These are phyloP conservation scores for Kazachstania sp. DNA, from an alignment of 1,139 yeast species.

Conservation along the genomic window DNA sequence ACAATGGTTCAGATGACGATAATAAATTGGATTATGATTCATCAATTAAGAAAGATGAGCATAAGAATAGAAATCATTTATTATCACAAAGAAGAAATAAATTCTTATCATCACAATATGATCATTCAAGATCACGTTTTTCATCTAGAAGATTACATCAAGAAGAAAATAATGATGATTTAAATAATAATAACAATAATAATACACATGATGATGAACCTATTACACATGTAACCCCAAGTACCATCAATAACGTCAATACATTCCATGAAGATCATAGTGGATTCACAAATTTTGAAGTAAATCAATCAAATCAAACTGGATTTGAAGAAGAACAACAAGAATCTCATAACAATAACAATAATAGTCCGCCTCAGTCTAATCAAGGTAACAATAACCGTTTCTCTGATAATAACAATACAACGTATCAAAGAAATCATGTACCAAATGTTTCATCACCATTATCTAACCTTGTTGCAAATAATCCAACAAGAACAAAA, in stretches of 20 bases:
- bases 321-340: conserved; percentile 3
- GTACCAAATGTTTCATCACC: conserved; percentile 19
- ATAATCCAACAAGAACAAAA: conserved; percentile 2
- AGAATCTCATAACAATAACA: conserved; percentile 1
- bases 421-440: conserved; percentile 5
- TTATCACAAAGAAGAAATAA: conserved; percentile 27
- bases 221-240: neutral
- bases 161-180: conserved; percentile 2
- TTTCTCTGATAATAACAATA: neutral
- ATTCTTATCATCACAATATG: conserved; percentile 29
- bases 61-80: conserved; percentile 18
- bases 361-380: conserved; percentile 1
- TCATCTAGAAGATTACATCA: conserved; percentile 16
- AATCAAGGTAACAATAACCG: neutral
- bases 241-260: neutral
- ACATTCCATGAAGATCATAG: conserved; percentile 17
- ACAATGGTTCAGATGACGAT: neutral
- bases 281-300: conserved; percentile 25
- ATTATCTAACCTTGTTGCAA: conserved; percentile 14
- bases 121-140: conserved; percentile 26
- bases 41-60: neutral
- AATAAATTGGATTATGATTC: no score
- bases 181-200: neutral
- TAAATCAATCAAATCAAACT: conserved; percentile 2
- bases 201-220: neutral